These are phyloP conservation scores for Fraxinus nigra DNA, from an alignment of 305 asterid species.

Conservation along the genomic window DNA sequence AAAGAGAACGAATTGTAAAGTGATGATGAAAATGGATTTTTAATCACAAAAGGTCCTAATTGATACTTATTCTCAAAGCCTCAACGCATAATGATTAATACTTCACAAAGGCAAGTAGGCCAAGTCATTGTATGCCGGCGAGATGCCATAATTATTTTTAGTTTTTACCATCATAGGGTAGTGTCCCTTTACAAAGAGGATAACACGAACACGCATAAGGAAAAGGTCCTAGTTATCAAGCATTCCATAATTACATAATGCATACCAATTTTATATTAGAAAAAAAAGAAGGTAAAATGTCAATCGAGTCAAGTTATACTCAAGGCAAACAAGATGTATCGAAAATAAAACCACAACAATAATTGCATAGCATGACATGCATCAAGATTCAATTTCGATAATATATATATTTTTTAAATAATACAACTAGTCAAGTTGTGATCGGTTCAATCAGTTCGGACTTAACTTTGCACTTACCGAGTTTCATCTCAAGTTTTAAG, in stretches of 20 bases:
- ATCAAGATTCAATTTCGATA: too few species aligned
- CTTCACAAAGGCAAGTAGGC: constrained; percentile 4
- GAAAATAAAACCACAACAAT: too few species aligned
- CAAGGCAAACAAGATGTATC: neutral
- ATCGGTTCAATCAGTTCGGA: neutral
- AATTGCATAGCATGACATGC: neutral
- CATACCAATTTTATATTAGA: neutral
- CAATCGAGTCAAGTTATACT: neutral
- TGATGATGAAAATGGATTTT: neutral
- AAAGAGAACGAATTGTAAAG: neutral
- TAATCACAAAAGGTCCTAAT: constrained; percentile 14
- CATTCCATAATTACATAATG: constrained; percentile 19
- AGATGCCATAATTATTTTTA: constrained; percentile 27
- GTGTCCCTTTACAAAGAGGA: constrained; percentile 20
- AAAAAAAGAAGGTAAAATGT: neutral
- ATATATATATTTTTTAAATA: neutral
- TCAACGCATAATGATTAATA: neutral
- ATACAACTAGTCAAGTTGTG: neutral
- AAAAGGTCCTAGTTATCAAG: constrained; percentile 16
- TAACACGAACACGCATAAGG: constrained; percentile 32
- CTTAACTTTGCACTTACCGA: neutral
- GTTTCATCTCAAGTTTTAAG: neutral
- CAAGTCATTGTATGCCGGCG: constrained; percentile 11
- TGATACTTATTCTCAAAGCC: neutral
- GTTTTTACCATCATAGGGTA: too few species aligned